These are phyloP conservation scores for Dorcoceras hygrometricum DNA, from an alignment of 257 asterid species.

Conservation along the genomic window DNA sequence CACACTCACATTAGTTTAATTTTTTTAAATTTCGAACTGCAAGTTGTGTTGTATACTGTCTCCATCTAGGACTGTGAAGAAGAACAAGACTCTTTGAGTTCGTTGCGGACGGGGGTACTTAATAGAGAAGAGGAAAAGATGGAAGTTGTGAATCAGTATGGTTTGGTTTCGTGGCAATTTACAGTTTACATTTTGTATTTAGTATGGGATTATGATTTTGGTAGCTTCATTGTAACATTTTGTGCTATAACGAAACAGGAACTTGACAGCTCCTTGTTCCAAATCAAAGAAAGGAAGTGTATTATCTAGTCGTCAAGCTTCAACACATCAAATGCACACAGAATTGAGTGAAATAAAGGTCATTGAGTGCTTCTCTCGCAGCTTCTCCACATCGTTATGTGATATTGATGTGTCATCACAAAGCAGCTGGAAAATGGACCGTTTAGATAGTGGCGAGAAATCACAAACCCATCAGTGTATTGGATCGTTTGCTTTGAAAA, in stretches of 20 bases:
- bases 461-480: conserved; percentile 24
- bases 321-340: conserved; percentile 15
- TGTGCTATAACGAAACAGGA: conserved; percentile 31
- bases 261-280: conserved; percentile 23
- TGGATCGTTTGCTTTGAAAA: conserved; percentile 21
- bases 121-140: conserved; percentile 27
- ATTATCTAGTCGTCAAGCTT: conserved; percentile 29
- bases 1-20: background rate
- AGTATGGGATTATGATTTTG: background rate
- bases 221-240: background rate
- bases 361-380: conserved; percentile 40
- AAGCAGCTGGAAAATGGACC: conserved; percentile 27
- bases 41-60: conserved; percentile 17
- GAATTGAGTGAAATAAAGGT: conserved; percentile 28
- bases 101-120: conserved; percentile 27
- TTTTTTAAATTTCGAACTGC: conserved; percentile 11
- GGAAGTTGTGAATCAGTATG: conserved; percentile 33
- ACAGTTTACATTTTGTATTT: background rate
- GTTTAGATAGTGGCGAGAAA: conserved; percentile 27
- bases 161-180: conserved; percentile 29
- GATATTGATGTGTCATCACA: conserved; percentile 27
- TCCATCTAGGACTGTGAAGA: conserved; percentile 41
- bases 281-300: conserved; percentile 28
- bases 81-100: conserved; percentile 28
- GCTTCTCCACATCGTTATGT: conserved; percentile 44